phyloP scores from a whole-genome alignment of 1,284 basidiomycete genomes.

The Coniferiporia sulphurascens region DNA sequence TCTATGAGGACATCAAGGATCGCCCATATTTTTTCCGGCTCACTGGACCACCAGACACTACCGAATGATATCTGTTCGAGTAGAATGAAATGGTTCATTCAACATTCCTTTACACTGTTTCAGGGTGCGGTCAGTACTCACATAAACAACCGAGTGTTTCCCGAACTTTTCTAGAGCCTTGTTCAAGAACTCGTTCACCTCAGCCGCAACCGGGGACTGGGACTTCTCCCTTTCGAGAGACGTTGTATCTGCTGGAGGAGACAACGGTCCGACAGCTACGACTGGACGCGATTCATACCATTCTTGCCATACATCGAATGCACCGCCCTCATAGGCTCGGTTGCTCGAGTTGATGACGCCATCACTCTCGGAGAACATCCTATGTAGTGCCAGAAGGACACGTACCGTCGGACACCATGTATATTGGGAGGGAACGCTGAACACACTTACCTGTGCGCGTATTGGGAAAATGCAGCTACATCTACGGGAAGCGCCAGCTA shows the following conservation, averaged over 20 bases:
- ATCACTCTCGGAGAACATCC: constrained; percentile 9
- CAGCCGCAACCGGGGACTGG: not conserved
- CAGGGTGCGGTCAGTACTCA: not conserved
- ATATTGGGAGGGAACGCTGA: not conserved
- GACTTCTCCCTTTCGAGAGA: not conserved
- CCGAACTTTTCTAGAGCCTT: constrained; percentile 10
- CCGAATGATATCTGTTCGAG: constrained; percentile 18
- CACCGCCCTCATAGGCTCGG: not conserved
- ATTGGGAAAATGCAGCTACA: not conserved
- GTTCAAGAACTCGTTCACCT: constrained; percentile 8
- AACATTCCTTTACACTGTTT: not conserved
- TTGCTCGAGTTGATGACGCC: constrained; percentile 2
- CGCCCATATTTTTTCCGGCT: constrained; percentile 16
- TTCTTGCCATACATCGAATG: constrained; percentile 6
- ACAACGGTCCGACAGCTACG: constrained; percentile 3
- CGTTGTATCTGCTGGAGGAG: not conserved
- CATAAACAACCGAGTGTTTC: constrained; percentile 16
- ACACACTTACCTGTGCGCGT: constrained; percentile 3
- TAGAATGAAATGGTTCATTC: not conserved
- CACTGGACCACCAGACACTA: constrained; percentile 14
- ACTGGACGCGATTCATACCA: not conserved
- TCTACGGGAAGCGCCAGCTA: not conserved
- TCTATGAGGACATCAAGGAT: constrained; percentile 15
- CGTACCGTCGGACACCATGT: not conserved
- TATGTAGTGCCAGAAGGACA: not conserved